phyloP scores from a whole-genome alignment of 1,139 yeast species.

The Zygoascus sp. region DNA sequence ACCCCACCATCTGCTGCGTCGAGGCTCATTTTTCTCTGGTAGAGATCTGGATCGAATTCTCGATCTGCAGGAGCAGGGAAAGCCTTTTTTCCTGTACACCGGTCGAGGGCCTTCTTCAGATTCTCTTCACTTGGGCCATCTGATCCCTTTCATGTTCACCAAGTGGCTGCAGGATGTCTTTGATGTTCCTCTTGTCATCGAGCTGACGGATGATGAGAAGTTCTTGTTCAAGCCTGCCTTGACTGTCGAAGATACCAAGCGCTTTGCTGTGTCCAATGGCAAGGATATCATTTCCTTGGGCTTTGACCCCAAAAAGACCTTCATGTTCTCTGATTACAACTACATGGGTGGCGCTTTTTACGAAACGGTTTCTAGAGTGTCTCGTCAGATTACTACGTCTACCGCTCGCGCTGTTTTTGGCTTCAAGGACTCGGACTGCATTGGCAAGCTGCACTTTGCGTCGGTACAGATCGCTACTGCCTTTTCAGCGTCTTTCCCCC shows the following conservation, averaged over 20 bases:
- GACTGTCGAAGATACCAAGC: constrained; percentile 82
- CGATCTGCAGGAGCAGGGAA: constrained; percentile 88
- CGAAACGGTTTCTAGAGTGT: constrained; percentile 89
- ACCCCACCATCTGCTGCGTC: constrained; percentile 88
- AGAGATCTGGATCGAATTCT: constrained; percentile 78
- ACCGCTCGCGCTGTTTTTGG: constrained; percentile 99
- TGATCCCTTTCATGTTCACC: constrained; percentile 93
- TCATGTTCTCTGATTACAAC: constrained; percentile 84
- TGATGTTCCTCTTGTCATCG: constrained; percentile 93
- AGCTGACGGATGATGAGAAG: constrained; percentile 96
- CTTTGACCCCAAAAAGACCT: constrained; percentile 89
- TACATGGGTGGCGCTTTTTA: constrained; percentile 94
- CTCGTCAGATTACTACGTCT: constrained; percentile 92
- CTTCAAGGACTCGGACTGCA: constrained; percentile 88
- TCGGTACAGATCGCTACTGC: constrained; percentile 95
- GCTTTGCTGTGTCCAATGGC: constrained; percentile 68
- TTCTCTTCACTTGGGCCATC: constrained; percentile 95
- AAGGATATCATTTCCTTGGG: constrained; percentile 95
- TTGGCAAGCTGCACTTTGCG: constrained; percentile 93
- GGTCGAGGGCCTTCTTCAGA: constrained; percentile 98
- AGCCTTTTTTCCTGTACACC: constrained; percentile 92
- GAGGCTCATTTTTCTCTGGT: constrained; percentile 92
- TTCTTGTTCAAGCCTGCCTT: constrained; percentile 88
- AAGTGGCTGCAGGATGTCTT: constrained; percentile 98
- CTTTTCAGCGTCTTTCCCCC: constrained; percentile 94